Base-by-base conservation (phyloP, 208 protist species). In the Acanthamoeba lenticulata region DNA sequence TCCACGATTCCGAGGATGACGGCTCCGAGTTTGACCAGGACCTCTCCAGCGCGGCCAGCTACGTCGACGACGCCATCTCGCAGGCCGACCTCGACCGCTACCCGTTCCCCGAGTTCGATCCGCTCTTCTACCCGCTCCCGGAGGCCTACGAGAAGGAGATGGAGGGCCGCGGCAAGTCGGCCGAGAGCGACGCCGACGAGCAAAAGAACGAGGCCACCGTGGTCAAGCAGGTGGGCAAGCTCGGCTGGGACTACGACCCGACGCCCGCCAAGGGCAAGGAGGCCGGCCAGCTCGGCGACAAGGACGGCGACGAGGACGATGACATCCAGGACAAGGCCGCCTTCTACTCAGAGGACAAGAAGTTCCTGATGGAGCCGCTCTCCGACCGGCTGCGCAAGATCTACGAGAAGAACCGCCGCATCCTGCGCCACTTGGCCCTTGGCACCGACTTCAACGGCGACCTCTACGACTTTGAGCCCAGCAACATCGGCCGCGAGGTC, bases 341-440 rank as follows among this genome's bases (percentile, higher is more conserved):
- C 45, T 52, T 52, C 45, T 52, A 52, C 42, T 6, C 5, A 6
- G 40, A 83, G 13, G 42, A 83, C 13, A 83, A 83, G 42, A 21
- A 83, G 36, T 83, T 49, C 42, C 72, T 83, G 13, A 67, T 67
- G 36, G 72, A 83, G 72, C 72, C 72, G 17, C 36, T 83, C 36
- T 27, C 11, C 42, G 72, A 83, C n/a, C 36, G 72, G 13, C 36
- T 83, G 40, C 44, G 81, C 47, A 89, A 89, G 81, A 89, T 89
- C 81, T 89, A 89, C 52, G 81, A 89, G 81, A 89, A 89, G 81
- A 89, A 89, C n/a, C 13, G 81, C 24, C 24, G 81, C 29, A 89
- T 89, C 32, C 81, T 89, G 44, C 36, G 45, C 7, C 81, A 89
- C 81, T 40, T 89, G 21, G 81, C 81, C 32, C 36, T 89, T 9